Conservation (phyloP, 2,329 filamentous ascomycete species). For the Beauveria brongniartii region DNA sequence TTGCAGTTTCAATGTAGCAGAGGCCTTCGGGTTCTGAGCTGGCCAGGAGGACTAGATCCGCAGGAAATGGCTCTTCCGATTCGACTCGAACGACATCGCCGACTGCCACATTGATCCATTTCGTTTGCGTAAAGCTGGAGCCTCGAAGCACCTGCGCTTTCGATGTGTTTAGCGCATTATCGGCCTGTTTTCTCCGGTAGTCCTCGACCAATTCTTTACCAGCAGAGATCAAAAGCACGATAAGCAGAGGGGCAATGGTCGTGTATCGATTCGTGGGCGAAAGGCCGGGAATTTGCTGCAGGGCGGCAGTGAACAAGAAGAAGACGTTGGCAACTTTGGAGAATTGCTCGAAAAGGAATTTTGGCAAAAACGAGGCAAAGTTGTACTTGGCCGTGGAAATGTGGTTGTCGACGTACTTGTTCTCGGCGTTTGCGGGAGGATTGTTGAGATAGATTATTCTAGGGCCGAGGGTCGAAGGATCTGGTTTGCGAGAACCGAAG, state of each 20-base stretch:
- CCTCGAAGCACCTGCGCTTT: conserved; percentile 77
- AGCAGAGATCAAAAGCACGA: conserved; percentile 90
- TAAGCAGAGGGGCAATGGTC: conserved; percentile 85
- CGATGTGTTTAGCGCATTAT: conserved; percentile 80
- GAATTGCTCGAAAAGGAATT: conserved; percentile 97
- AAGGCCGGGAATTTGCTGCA: conserved; percentile 92
- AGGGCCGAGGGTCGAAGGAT: conserved; percentile 85
- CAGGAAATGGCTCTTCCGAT: conserved; percentile 90
- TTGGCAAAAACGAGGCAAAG: conserved; percentile 81
- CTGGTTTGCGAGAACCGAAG: conserved; percentile 73
- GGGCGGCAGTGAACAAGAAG: conserved; percentile 91
- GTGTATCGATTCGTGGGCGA: conserved; percentile 94
- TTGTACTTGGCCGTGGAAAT: conserved; percentile 99
- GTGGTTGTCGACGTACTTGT: conserved; percentile 94
- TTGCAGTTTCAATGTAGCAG: conserved; percentile 98
- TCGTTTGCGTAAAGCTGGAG: conserved; percentile 74
- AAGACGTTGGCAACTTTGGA: conserved; percentile 99
- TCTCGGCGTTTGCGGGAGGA: conserved; percentile 76
- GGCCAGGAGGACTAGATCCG: conserved; percentile 83
- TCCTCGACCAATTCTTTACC: conserved; percentile 93
- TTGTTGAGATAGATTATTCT: conserved; percentile 95
- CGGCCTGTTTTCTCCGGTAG: conserved; percentile 78
- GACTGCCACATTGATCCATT: conserved; percentile 89
- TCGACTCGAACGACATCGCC: conserved; percentile 90
- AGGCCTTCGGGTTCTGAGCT: conserved; percentile 95